A percentile compares a stretch with the other conserved stretches of the same genome.
phyloP scores from a whole-genome alignment of 2,329 filamentous ascomycete genomes.

The Dothidotthia symphoricarpi region DNA sequence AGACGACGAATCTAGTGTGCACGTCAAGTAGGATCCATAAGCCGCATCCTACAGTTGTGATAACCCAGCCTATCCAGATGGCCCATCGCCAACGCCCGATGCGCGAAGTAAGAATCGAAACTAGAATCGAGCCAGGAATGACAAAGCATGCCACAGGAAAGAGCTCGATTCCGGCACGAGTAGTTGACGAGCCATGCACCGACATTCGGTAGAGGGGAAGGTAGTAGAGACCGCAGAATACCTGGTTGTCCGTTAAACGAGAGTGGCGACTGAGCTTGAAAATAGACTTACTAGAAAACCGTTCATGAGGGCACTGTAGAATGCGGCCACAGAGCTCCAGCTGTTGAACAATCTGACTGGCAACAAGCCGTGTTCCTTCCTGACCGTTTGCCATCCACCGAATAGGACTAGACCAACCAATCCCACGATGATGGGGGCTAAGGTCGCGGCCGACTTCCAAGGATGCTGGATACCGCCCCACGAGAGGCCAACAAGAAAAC shows the following conservation, averaged over 20 bases:
- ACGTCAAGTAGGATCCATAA: slow-evolving; percentile 41
- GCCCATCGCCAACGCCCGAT: slow-evolving; percentile 42
- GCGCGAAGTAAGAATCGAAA: slow-evolving; percentile 24
- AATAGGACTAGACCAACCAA: slow-evolving; percentile 31
- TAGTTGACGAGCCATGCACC: slow-evolving; percentile 35
- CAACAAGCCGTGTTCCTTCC: slow-evolving; percentile 40
- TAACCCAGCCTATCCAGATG: slow-evolving; percentile 45
- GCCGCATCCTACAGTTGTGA: slow-evolving; percentile 40
- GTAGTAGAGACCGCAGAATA: slow-evolving; percentile 47
- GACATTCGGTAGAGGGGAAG: slow-evolving; percentile 44
- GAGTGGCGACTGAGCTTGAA: neutral
- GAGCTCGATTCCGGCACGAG: slow-evolving; percentile 41
- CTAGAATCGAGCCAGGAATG: slow-evolving; percentile 27
- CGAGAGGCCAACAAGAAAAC: slow-evolving; percentile 45
- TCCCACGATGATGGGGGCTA: slow-evolving; percentile 44
- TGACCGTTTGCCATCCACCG: slow-evolving; percentile 39
- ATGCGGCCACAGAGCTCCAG: slow-evolving; percentile 39
- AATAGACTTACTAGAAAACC: slow-evolving; percentile 44
- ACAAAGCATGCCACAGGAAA: slow-evolving; percentile 39
- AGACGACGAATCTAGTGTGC: slow-evolving; percentile 35
- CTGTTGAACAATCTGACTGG: slow-evolving; percentile 41
- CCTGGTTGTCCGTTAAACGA: slow-evolving; percentile 22
- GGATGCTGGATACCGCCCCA: slow-evolving; percentile 44
- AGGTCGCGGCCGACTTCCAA: slow-evolving; percentile 43
- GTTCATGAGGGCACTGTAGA: slow-evolving; percentile 44